Evolutionary conservation across 306 rosid species (phyloP).

Genomic region (Prunus davidiana): DNA sequence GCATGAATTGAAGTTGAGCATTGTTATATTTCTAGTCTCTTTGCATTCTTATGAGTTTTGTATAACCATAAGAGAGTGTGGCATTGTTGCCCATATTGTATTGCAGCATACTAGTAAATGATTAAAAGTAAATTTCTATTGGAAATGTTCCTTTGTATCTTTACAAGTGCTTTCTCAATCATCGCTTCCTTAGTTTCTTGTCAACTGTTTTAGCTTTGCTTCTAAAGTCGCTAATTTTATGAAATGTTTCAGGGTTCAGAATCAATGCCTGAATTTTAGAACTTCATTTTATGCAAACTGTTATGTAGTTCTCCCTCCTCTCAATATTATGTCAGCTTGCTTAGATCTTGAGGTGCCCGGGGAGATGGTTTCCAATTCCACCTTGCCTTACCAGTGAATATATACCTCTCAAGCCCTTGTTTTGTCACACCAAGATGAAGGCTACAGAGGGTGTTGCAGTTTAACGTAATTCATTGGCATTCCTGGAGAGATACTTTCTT

Average conservation of each 20-base stretch:
- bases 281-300: no score
- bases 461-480: no score
- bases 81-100: not conserved
- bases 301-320: no score
- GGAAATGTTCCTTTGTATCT: not conserved
- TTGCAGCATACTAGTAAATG: not conserved
- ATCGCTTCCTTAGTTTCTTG: constrained; percentile 11
- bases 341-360: no score
- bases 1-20: not conserved
- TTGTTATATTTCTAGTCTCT: not conserved
- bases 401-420: not conserved
- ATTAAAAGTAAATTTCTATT: not conserved
- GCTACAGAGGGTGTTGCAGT: no score
- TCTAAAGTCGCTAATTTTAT: not conserved
- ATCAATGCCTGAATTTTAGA: no score
- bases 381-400: no score
- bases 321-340: no score
- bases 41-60: not conserved
- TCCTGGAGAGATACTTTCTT: no score
- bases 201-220: not conserved
- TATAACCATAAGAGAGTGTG: not conserved
- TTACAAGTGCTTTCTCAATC: not conserved
- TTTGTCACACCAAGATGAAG: no score
- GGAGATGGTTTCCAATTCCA: no score
- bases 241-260: no score